Percentiles rank a stretch among this genome's conserved stretches.
Evolutionary conservation across 2,329 filamentous ascomycete species (phyloP).

Genomic region (Penicillium capsulatum): DNA sequence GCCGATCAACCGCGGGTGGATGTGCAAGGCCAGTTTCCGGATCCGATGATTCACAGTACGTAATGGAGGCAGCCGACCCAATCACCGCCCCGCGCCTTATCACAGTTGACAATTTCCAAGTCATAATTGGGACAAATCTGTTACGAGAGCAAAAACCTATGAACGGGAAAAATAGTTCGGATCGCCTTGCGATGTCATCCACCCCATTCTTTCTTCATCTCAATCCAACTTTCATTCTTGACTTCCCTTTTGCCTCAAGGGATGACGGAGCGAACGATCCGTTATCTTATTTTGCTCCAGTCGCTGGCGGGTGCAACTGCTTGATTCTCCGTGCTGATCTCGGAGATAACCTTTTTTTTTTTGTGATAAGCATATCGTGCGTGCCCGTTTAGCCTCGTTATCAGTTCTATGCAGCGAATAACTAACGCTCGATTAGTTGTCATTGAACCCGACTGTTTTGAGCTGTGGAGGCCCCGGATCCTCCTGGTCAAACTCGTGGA

Average conservation of each 20-base stretch:
- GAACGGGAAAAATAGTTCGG: slow-evolving; percentile 13
- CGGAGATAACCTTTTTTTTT: slow-evolving; percentile 15
- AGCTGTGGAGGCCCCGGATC: slow-evolving; percentile 11
- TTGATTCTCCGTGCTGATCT: slow-evolving; percentile 11
- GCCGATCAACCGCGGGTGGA: too few relatives aligned
- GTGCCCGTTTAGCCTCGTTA: slow-evolving; percentile 4
- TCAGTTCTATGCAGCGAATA: background rate
- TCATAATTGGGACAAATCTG: slow-evolving; percentile 17
- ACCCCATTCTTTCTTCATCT: background rate
- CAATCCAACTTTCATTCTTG: background rate
- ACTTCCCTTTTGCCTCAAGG: slow-evolving; percentile 11
- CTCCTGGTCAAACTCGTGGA: too few relatives aligned
- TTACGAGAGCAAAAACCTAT: slow-evolving; percentile 26
- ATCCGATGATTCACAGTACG: slow-evolving; percentile 24
- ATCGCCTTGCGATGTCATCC: slow-evolving; percentile 21
- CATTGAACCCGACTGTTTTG: too few relatives aligned
- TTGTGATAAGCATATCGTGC: slow-evolving; percentile 29
- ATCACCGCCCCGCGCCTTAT: slow-evolving; percentile 32
- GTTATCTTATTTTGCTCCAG: slow-evolving; percentile 29
- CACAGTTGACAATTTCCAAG: slow-evolving; percentile 22
- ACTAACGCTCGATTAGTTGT: background rate
- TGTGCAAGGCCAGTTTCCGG: too few relatives aligned
- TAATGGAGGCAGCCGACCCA: slow-evolving; percentile 30
- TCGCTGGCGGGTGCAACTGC: slow-evolving; percentile 23
- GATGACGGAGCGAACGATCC: slow-evolving; percentile 31